Evolutionary conservation across 2,329 filamentous ascomycete genomes (phyloP).

Genomic region (Hypoxylon sp.): DNA sequence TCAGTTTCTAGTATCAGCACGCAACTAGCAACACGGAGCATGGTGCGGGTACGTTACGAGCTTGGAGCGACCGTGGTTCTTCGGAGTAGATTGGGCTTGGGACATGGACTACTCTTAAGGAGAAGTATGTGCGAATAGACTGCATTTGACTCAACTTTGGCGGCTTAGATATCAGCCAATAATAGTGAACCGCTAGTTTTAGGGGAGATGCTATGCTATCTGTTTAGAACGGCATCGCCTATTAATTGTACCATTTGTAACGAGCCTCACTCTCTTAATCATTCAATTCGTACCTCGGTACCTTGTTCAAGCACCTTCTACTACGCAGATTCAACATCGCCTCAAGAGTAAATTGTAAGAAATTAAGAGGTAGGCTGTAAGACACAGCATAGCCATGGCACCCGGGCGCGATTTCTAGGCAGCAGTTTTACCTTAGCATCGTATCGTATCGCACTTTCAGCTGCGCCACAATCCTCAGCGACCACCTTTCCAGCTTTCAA

Average conservation of each 20-base stretch:
- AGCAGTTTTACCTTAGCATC: neutral
- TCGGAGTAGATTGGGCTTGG: neutral
- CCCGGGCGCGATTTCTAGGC: neutral
- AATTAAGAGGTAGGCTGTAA: neutral
- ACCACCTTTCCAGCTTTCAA: conserved; percentile 34
- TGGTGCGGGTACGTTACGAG: neutral
- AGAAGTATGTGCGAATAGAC: conserved; percentile 1
- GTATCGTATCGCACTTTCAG: conserved; percentile 18
- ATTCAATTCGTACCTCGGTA: neutral
- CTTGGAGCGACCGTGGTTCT: neutral
- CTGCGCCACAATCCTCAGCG: conserved; percentile 37
- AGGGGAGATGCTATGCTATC: neutral
- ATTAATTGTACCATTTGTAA: neutral
- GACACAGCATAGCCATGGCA: conserved; percentile 1
- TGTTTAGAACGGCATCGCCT: neutral
- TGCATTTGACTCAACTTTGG: neutral
- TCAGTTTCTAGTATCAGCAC: neutral
- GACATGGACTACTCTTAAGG: neutral
- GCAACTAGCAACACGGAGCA: neutral
- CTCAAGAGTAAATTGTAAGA: neutral
- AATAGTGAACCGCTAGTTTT: neutral
- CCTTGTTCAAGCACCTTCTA: too few species aligned
- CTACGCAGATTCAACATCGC: too few species aligned
- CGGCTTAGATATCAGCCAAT: neutral
- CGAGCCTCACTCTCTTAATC: neutral